Base-by-base conservation (phyloP, 2,329 filamentous ascomycete genomes). In the Nakataea oryzae region DNA sequence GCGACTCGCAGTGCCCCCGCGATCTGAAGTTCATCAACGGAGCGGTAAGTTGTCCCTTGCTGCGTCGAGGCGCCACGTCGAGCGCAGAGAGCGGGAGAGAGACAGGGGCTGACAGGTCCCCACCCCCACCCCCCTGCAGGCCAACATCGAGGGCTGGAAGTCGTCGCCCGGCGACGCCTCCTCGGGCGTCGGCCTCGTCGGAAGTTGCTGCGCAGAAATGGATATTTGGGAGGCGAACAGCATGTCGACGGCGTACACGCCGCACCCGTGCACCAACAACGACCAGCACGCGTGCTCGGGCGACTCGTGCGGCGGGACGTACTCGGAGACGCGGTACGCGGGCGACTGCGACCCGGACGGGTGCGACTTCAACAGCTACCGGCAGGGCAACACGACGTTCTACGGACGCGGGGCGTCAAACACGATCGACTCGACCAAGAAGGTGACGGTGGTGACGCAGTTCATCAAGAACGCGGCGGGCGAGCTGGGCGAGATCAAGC, bases 361-460 rank as follows among this genome's bases (percentile, higher is more conserved):
- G 54, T 89, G 87, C 69, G 86, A 88, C 72, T 88, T 86, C 80
- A 88, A 88, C 80, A 71, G 80, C 54, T 89, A 83, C 81, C 86
- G 86, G 70, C 78, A 84, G 78, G 87, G 86, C 65, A 80, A 85
- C 74, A 76, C 76, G 64, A 75, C 74, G 72, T 89, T 87, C 78
- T 89, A 84, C 75, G 87, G 86, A 61, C 68, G 79, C 0, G 78
- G 78, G 28, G 24, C 60, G 1, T 34, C 24, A 65, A 77, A 77
- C 70, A 85, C 75, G 60, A 75, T 89, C 67, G 81, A 88, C 70
- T 86, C 85, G 62, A 80, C 72, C 65, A 76, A 78, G 70, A 81
- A 82, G 67, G 73, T 88, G 67, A 88, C 86, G 11, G 84, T 89
- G 28, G 82, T 88, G 63, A 89, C 86, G 12, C 86, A 88, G 72